Base-by-base conservation (phyloP, 768 basidiomycete species). In the Cystobasidium onofrii region DNA sequence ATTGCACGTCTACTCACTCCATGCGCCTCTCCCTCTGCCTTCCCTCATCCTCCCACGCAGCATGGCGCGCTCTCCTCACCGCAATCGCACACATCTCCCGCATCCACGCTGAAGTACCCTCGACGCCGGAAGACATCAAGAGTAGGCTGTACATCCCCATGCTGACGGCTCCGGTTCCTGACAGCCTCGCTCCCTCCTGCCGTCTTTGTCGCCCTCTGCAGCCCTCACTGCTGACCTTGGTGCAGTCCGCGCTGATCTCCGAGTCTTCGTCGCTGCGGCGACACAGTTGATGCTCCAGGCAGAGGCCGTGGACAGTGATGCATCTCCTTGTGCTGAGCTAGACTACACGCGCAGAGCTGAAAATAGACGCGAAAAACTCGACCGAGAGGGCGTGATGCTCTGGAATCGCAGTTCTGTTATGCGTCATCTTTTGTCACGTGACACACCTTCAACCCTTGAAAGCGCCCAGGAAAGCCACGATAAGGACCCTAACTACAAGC, bases 361-460 rank as follows among this genome's bases (percentile, higher is more conserved):
- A 6, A 31, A 34, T 12, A 33, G 25, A 41, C 33, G 41, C 33
- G 63, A 64, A 6, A 64, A 64, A 25, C 41, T 64, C 17, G 63
- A 64, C 43, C 33, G 63, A 4, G 63, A 64, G 31, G 63, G 63
- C 15, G 63, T 64, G 13, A 41, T 41, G 63, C 63, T 64, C 39
- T 64, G 63, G 63, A 64, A 64, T 41, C 29, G 63, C 17, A 64
- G 31, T 13, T 39, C 63, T 20, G 43, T 43, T n/a, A 7, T 64
- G 12, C 33, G 41, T 17, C 63, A 64, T 17, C 3, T 27, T 23
- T 13, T 64, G 33, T 43, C 43, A 39, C 34, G 63, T 39, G 41
- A 34, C 27, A 25, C 31, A 3, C 7, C 4, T 36, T 12, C 31
- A 13, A 31, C 34, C 10, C 33, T 13, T 39, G 63, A 39, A 1